These are phyloP conservation scores for Fusarium sp. DNA, from an alignment of 2,329 filamentous ascomycete species.

Conservation along the genomic window DNA sequence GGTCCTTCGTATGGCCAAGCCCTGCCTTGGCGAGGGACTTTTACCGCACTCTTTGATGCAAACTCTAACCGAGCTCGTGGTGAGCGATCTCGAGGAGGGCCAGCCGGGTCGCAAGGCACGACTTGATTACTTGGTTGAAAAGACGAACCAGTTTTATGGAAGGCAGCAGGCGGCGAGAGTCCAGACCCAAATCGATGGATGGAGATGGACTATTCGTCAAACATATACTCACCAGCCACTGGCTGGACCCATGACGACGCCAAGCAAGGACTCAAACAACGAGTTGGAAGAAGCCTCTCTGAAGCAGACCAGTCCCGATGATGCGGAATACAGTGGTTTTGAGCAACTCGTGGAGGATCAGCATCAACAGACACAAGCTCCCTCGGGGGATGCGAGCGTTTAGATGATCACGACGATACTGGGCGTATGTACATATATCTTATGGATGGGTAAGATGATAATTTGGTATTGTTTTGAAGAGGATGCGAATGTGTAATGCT, in stretches of 20 bases:
- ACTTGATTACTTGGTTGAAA: slow-evolving; percentile 45
- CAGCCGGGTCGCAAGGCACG: slow-evolving; percentile 46
- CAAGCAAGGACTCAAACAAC: too few relatives aligned
- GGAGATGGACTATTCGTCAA: slow-evolving; percentile 36
- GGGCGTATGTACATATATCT: background rate
- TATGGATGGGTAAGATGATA: background rate
- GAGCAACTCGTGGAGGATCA: slow-evolving; percentile 4
- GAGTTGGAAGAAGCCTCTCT: background rate
- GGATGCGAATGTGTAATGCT: background rate
- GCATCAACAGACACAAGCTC: background rate
- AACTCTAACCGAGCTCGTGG: slow-evolving; percentile 42
- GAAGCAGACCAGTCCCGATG: background rate
- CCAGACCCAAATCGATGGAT: slow-evolving; percentile 30
- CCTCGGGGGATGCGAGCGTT: background rate
- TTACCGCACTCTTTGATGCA: slow-evolving; percentile 43
- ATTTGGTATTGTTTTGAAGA: background rate
- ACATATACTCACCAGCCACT: too few relatives aligned
- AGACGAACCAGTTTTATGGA: slow-evolving; percentile 44
- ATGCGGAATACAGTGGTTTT: background rate
- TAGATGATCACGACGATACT: background rate
- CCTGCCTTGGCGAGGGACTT: slow-evolving; percentile 22
- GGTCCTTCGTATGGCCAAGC: slow-evolving; percentile 41
- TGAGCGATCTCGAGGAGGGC: slow-evolving; percentile 49
- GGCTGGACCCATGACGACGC: too few relatives aligned
- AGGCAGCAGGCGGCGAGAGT: slow-evolving; percentile 28